Conservation (phyloP, 805 yeast species). For the Saccharomycopsis sp. region DNA sequence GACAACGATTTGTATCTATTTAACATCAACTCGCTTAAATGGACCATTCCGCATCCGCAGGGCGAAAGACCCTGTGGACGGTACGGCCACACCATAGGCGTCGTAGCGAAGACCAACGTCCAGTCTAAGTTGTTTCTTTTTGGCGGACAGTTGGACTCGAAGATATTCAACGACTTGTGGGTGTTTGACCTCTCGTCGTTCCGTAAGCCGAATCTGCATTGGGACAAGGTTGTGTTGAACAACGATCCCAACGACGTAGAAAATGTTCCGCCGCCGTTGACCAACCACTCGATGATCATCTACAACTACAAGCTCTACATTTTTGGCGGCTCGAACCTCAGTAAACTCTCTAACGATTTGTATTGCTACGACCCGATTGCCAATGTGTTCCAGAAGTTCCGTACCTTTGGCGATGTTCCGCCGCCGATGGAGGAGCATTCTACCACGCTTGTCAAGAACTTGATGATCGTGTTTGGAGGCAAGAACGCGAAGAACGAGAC, state of each 20-base stretch:
- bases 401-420: slow-evolving; percentile 47
- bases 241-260: slow-evolving; percentile 32
- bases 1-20: slow-evolving; percentile 89
- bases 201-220: slow-evolving; percentile 72
- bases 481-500: slow-evolving; percentile 68
- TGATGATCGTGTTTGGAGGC: slow-evolving; percentile 86
- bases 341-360: slow-evolving; percentile 62
- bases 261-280: slow-evolving; percentile 65
- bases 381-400: slow-evolving; percentile 65
- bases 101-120: slow-evolving; percentile 55
- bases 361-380: slow-evolving; percentile 71
- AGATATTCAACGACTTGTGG: slow-evolving; percentile 74
- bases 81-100: slow-evolving; percentile 88
- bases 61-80: slow-evolving; percentile 84
- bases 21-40: slow-evolving; percentile 67
- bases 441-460: slow-evolving; percentile 68
- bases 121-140: slow-evolving; percentile 66
- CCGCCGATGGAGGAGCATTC: slow-evolving; percentile 91
- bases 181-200: slow-evolving; percentile 82
- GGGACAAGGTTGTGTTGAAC: slow-evolving; percentile 62
- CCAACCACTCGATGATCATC: slow-evolving; percentile 86
- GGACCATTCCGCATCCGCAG: slow-evolving; percentile 71
- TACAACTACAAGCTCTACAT: slow-evolving; percentile 73
- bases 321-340: slow-evolving; percentile 88
- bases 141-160: slow-evolving; percentile 92